phyloP scores from a whole-genome alignment of 164 flowering plant genomes.

The Liriodendron chinense region DNA sequence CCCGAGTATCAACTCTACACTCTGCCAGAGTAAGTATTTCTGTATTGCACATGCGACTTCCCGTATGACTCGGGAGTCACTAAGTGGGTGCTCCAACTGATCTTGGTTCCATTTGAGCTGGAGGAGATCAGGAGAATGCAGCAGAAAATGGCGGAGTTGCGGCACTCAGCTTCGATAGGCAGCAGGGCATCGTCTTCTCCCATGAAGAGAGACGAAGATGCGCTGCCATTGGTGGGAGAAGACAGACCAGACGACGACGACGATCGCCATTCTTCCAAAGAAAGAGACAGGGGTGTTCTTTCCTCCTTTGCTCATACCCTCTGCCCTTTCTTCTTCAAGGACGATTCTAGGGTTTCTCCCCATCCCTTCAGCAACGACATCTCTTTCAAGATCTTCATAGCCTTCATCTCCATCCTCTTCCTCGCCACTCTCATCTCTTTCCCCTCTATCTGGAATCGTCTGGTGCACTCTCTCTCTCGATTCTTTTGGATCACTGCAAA shows the following conservation, averaged over 20 bases:
- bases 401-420: conserved; percentile 29
- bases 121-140: neutral
- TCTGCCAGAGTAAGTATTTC: no score
- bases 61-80: neutral
- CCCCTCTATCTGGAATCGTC: conserved; percentile 44
- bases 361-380: conserved; percentile 11
- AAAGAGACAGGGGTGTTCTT: conserved; percentile 36
- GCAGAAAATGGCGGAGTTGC: conserved; percentile 68
- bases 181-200: conserved; percentile 69
- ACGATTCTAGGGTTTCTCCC: conserved; percentile 54
- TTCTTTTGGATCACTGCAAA: neutral
- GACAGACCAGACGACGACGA: conserved; percentile 32
- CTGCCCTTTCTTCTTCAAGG: conserved; percentile 26
- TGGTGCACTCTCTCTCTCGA: conserved; percentile 32
- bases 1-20: no score
- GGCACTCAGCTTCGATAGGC: conserved; percentile 79
- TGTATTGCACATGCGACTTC: no score
- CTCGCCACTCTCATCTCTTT: conserved; percentile 50
- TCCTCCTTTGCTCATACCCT: conserved; percentile 24
- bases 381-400: conserved; percentile 41
- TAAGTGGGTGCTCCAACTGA: neutral
- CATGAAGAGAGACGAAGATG: conserved; percentile 58
- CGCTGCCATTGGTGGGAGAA: conserved; percentile 47
- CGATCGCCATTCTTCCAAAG: conserved; percentile 40
- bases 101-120: neutral